Conservation (phyloP, 2,329 filamentous ascomycete genomes). For the Fusarium verrucosum region DNA sequence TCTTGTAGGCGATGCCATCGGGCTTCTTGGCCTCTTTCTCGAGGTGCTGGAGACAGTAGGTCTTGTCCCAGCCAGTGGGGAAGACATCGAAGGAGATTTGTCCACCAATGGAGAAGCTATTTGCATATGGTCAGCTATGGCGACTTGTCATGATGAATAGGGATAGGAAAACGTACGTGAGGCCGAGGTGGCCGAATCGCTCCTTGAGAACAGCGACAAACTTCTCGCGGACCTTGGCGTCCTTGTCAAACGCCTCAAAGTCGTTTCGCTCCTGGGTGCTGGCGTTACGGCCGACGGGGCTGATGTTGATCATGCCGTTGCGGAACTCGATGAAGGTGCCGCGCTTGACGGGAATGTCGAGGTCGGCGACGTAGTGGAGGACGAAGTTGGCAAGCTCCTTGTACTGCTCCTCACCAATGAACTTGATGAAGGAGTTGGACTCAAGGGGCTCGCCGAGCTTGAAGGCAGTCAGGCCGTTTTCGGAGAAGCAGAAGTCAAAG, state of each 20-base stretch:
- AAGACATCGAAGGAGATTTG: conserved; percentile 99
- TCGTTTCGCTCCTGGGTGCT: conserved; percentile 80
- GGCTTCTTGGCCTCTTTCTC: conserved; percentile 78
- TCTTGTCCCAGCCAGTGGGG: conserved; percentile 98
- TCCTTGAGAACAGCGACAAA: conserved; percentile 82
- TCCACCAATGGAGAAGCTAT: conserved; percentile 89
- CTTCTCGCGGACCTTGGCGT: conserved; percentile 77
- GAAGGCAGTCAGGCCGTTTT: conserved; percentile 94
- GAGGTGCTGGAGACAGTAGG: conserved; percentile 90
- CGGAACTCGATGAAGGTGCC: conserved; percentile 90
- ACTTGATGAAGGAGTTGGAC: conserved; percentile 87
- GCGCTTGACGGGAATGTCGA: conserved; percentile 84
- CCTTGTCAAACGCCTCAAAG: conserved; percentile 83
- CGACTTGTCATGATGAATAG: conserved; percentile 1
- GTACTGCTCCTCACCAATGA: conserved; percentile 85
- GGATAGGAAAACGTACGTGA: conserved; percentile 72
- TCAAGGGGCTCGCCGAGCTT: conserved; percentile 80
- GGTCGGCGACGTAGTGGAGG: conserved; percentile 83
- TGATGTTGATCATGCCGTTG: conserved; percentile 91
- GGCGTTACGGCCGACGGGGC: conserved; percentile 87
- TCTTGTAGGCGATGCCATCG: conserved; percentile 80
- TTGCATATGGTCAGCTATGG: conserved; percentile 7
- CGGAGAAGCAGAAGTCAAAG: conserved; percentile 97
- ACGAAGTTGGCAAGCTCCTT: conserved; percentile 80
- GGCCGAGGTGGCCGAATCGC: conserved; percentile 81